These are phyloP conservation scores for Gamsiella multidivaricata DNA, from an alignment of 192 early-diverging fungal species.

Conservation along the genomic window DNA sequence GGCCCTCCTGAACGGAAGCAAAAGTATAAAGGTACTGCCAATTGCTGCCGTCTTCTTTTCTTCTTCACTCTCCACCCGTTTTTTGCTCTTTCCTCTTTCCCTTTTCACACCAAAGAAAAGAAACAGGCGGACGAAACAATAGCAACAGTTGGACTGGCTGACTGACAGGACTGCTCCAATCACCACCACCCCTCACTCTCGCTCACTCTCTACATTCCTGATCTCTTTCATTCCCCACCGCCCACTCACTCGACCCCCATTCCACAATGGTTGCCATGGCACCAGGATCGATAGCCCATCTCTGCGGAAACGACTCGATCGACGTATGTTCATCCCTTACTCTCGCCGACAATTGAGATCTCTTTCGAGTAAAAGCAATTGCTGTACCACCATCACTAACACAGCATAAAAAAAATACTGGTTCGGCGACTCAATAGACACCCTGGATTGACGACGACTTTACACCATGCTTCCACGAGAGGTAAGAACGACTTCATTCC, in stretches of 20 bases:
- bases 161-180: no score
- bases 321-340: conserved; percentile 22
- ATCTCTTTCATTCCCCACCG: neutral
- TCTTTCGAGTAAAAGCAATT: no score
- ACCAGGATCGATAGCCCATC: conserved; percentile 12
- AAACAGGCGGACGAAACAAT: no score
- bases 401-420: neutral
- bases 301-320: conserved; percentile 40
- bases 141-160: no score
- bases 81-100: no score
- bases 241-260: conserved; percentile 14
- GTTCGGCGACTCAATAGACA: neutral
- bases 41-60: no score
- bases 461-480: conserved; percentile 50
- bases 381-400: neutral
- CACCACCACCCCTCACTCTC: neutral
- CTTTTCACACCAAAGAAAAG: no score
- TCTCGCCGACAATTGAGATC: no score
- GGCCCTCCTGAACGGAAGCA: no score
- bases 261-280: conserved; percentile 18
- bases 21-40: no score
- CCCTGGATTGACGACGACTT: conserved; percentile 52
- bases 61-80: no score
- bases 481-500: no score
- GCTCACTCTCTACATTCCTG: neutral